Evolutionary conservation across 108 stramenopile genomes (phyloP), one percentile per base, ranked within the genome.

Genomic region (Nitzschia inconspicua): DNA sequence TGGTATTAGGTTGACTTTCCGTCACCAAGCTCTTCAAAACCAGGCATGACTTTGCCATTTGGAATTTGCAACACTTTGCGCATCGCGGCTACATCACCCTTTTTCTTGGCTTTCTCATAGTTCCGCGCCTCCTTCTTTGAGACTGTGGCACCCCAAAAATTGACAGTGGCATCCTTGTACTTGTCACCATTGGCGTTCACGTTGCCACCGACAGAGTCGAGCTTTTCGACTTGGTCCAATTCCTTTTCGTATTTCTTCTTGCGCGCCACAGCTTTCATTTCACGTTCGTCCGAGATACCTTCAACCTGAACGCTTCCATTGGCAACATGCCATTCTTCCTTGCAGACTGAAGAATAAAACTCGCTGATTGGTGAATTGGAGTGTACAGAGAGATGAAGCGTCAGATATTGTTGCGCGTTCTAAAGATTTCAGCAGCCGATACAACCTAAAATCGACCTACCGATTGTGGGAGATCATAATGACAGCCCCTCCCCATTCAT

Each of bases 401-500:
- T n/a, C n/a, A n/a, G n/a, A n/a, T n/a, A n/a, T n/a, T n/a, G n/a
- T n/a, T n/a, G n/a, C n/a, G n/a, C n/a, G n/a, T n/a, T n/a, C n/a
- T n/a, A n/a, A n/a, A n/a, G n/a, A n/a, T n/a, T n/a, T n/a, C n/a
- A n/a, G n/a, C n/a, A n/a, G n/a, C n/a, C n/a, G n/a, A n/a, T n/a
- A n/a, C n/a, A n/a, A n/a, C n/a, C n/a, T n/a, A n/a, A n/a, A n/a
- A n/a, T n/a, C n/a, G n/a, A n/a, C n/a, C n/a, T n/a, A n/a, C n/a
- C n/a, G n/a, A 85, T 94, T 96, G 79, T 98, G 98, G 1, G 95
- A 95, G 77, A 98, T 98, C 91, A 98, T 98, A 51, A 98, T 81
- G 8, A 98, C 96, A 57, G 95, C 93, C 6, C 98, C 98, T 49
- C 96, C 91, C 90, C 94, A 98, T 20, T 91, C 84, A 60, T 95